Percentiles rank a stretch among this genome's conserved stretches.
Conservation (phyloP, 352 stramenopile species). For the Globisporangium alternatum region DNA sequence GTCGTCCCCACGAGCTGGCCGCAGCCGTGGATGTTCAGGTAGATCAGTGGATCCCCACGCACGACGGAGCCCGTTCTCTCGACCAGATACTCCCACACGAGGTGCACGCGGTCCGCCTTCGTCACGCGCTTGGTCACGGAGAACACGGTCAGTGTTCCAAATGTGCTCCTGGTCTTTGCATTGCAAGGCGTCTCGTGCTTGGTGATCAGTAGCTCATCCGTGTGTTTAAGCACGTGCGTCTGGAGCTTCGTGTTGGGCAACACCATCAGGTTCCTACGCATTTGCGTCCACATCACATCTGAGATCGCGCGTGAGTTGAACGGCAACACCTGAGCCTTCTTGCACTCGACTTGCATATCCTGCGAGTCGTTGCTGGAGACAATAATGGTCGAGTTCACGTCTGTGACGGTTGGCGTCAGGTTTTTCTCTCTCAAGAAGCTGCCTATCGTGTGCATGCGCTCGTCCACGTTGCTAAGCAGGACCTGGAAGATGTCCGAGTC, state of each 20-base stretch:
- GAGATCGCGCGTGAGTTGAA: not conserved
- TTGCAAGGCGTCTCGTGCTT: not conserved
- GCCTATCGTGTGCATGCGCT: not conserved
- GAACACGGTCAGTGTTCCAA: not conserved
- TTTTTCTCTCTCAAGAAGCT: not conserved
- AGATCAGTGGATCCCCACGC: not conserved
- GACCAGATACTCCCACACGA: not conserved
- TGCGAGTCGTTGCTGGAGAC: not conserved
- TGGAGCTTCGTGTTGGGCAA: not conserved
- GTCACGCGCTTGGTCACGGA: not conserved
- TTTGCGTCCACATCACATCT: not conserved
- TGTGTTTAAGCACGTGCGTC: not conserved
- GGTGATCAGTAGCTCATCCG: not conserved
- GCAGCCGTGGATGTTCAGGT: not conserved
- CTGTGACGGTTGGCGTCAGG: not conserved
- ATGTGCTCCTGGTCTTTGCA: not conserved
- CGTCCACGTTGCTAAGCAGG: not conserved
- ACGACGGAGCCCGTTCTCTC: not conserved
- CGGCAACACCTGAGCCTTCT: not conserved
- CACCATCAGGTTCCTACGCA: not conserved
- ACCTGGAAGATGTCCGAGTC: not conserved
- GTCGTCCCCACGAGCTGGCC: not conserved
- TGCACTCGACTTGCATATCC: not conserved
- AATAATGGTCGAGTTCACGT: not conserved
- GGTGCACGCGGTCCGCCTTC: not conserved